These are phyloP conservation scores for Davidsoniella neocaledoniae DNA, from an alignment of 2,329 filamentous ascomycete genomes.

Conservation along the genomic window DNA sequence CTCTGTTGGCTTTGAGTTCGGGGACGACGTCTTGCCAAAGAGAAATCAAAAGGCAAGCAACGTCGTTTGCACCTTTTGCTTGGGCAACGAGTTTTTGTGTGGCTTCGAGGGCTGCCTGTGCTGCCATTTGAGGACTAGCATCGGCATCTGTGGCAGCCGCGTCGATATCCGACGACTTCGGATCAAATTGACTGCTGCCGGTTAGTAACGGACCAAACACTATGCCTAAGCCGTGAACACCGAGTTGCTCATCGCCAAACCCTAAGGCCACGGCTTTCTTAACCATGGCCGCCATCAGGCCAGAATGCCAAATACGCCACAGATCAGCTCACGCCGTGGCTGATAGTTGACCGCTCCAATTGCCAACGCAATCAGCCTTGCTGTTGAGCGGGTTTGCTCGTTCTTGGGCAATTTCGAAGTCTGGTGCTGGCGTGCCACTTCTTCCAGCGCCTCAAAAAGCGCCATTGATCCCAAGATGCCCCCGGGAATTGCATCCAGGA, in stretches of 20 bases:
- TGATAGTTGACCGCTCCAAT: slow-evolving; percentile 41
- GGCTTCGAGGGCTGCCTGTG: slow-evolving; percentile 1
- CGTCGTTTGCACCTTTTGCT: slow-evolving; percentile 37
- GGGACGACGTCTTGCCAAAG: slow-evolving; percentile 39
- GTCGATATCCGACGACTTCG: background rate
- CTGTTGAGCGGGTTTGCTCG: slow-evolving; percentile 39
- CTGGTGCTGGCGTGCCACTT: slow-evolving; percentile 15
- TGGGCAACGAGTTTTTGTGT: slow-evolving; percentile 29
- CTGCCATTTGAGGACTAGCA: no score
- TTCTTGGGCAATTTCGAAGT: slow-evolving; percentile 35
- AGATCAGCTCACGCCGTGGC: slow-evolving; percentile 46
- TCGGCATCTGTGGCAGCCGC: background rate
- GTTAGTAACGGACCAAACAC: slow-evolving; percentile 49
- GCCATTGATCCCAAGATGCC: slow-evolving; percentile 47
- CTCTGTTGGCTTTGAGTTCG: slow-evolving; percentile 7
- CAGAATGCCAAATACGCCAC: slow-evolving; percentile 48
- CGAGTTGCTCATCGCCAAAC: slow-evolving; percentile 9
- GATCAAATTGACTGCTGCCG: slow-evolving; percentile 19
- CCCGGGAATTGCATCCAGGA: slow-evolving; percentile 46
- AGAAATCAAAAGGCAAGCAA: slow-evolving; percentile 48
- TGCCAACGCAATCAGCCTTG: slow-evolving; percentile 47
- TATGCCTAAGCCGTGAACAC: slow-evolving; percentile 52
- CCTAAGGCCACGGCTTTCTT: slow-evolving; percentile 27
- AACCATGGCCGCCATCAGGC: slow-evolving; percentile 42
- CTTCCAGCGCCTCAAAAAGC: slow-evolving; percentile 43